These are phyloP conservation scores for Sanguinoderma infundibulare DNA, from an alignment of 1,284 basidiomycete genomes.

Conservation along the genomic window DNA sequence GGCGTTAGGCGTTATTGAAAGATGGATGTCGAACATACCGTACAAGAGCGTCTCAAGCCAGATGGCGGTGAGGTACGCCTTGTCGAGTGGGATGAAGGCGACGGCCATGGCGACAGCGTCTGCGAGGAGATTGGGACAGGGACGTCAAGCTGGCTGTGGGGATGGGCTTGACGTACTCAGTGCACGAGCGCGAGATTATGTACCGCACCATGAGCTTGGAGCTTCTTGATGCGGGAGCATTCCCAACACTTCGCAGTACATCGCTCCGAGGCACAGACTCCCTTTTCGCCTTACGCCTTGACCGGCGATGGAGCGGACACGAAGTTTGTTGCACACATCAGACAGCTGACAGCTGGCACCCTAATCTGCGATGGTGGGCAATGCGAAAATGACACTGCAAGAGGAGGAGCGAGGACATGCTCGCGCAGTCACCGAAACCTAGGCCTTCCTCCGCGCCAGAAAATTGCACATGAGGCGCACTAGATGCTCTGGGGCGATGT, in stretches of 20 bases:
- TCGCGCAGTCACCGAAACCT: not conserved
- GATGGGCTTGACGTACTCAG: not conserved
- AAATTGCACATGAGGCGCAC: too few relatives aligned
- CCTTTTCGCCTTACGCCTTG: not conserved
- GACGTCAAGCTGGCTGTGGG: not conserved
- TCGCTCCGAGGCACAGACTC: too few relatives aligned
- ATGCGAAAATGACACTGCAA: too few relatives aligned
- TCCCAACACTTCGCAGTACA: too few relatives aligned
- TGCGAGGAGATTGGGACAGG: not conserved
- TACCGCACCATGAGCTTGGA: not conserved
- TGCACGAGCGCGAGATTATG: not conserved
- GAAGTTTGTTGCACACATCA: not conserved
- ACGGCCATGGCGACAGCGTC: slow-evolving; percentile 23
- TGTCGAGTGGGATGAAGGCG: slow-evolving; percentile 36
- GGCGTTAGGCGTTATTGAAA: not conserved
- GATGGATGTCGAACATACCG: slow-evolving; percentile 27
- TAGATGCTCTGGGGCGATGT: too few relatives aligned
- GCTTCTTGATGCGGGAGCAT: too few relatives aligned
- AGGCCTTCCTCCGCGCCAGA: too few relatives aligned
- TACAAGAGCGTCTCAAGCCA: slow-evolving; percentile 44
- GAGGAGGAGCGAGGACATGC: not conserved
- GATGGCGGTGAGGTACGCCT: slow-evolving; percentile 41
- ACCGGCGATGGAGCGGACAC: not conserved
- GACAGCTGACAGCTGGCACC: not conserved
- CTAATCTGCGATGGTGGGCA: too few relatives aligned